phyloP scores from a whole-genome alignment of 306 rosid genomes.

The Oemleria cerasiformis region DNA sequence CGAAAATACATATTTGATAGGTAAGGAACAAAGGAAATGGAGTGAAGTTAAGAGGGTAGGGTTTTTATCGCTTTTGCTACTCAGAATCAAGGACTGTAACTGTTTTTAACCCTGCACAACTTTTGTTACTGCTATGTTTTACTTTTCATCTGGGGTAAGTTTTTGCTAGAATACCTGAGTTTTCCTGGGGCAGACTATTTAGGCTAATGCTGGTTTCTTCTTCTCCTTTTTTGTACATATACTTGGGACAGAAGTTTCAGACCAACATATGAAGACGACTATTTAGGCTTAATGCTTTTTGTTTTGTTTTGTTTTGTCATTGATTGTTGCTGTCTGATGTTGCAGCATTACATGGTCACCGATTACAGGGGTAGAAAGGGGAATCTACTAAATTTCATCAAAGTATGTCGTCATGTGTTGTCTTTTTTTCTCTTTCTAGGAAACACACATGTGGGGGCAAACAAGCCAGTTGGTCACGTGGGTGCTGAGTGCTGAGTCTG shows the following conservation, averaged over 20 bases:
- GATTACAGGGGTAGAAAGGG: conserved; percentile 19
- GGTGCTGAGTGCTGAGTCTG: no score
- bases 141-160: conserved; percentile 17
- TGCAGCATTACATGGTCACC: conserved; percentile 21
- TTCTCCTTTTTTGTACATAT: conserved; percentile 2
- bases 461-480: no score
- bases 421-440: conserved; percentile 14
- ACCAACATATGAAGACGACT: no score
- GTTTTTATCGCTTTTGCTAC: conserved; percentile 26
- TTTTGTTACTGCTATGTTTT: conserved; percentile 3
- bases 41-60: conserved; percentile 40
- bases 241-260: background rate
- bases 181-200: no score
- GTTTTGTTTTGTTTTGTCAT: background rate
- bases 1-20: conserved; percentile 74
- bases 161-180: background rate
- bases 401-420: conserved; percentile 27
- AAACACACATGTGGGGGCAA: conserved; percentile 37
- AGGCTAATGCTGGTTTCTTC: no score
- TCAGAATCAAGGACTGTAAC: conserved; percentile 34
- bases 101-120: conserved; percentile 28
- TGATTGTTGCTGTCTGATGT: conserved; percentile 7
- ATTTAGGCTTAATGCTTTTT: background rate
- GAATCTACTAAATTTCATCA: conserved; percentile 24
- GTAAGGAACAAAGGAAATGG: conserved; percentile 38